Evolutionary conservation across 2,329 filamentous ascomycete genomes (phyloP), one percentile per base, ranked within the genome.

Genomic region (Penicillium occitanis): DNA sequence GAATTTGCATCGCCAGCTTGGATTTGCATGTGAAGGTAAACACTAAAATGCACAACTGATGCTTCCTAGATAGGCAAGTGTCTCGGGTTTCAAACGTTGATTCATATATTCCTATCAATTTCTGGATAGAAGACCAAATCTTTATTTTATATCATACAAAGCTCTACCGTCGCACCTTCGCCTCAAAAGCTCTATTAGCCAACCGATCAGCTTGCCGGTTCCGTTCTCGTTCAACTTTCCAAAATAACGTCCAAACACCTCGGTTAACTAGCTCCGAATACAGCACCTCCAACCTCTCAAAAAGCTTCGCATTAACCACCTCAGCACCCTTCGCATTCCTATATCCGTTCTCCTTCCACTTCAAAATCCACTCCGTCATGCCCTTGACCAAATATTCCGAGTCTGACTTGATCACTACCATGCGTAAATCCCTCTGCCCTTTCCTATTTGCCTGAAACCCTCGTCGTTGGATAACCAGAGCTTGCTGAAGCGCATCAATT

Each of bases 371-470:
- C 6, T 73, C 67, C 1, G 74, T 73, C 66, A 77, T 69, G 3
- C 73, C 71, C 28, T 76, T 69, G 1, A 77, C 73, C 5, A 80
- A 17, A 35, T 75, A 78, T n/a, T 69, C 69, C 0, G 78, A 79
- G 46, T 78, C 76, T 0, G 76, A 70, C 50, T 75, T 74, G 64
- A 78, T 72, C 3, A 71, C 63, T 1, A 73, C 33, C 51, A 55
- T 55, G 1, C 14, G 14, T 55, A 35, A 30, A 30, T 55, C 25
- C 30, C 30, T 33, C n/a, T 55, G 50, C 30, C 50, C 30, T 33
- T 55, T 33, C 48, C 48, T 50, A 50, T 50, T 50, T 28, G 48
- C 48, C 13, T 50, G 48, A 28, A 50, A 50, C 5, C 48, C 48
- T 2, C 48, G 48, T 3, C 50, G 50, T n/a, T 53, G 25, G n/a